Conservation (phyloP, 495 filamentous ascomycete species). For the Aspergillus ellipticus region DNA sequence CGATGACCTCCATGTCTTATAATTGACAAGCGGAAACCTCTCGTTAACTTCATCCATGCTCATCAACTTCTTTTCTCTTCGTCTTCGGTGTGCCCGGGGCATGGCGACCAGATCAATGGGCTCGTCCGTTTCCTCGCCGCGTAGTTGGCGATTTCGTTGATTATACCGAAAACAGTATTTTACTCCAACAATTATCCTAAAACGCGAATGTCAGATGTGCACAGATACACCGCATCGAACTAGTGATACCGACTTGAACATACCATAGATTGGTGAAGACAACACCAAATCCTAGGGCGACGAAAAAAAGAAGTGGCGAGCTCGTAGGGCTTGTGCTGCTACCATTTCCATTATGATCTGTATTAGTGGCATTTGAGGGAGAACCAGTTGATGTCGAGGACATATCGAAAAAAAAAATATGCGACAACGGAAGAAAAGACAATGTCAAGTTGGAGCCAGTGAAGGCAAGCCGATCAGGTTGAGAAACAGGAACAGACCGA, state of each 20-base stretch:
- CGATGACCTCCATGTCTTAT: constrained; percentile 87
- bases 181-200: constrained; percentile 97
- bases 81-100: constrained; percentile 73
- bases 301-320: constrained; percentile 92
- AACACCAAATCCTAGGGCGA: constrained; percentile 94
- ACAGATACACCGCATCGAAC: not conserved
- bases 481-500: not conserved
- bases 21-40: constrained; percentile 91
- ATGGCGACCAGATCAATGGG: constrained; percentile 76
- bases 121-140: constrained; percentile 80
- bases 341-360: constrained; percentile 18
- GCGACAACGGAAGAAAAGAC: not conserved
- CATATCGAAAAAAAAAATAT: constrained; percentile 12
- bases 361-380: constrained; percentile 15
- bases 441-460: too few species aligned
- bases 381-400: constrained; percentile 24
- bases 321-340: constrained; percentile 60
- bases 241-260: constrained; percentile 15
- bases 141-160: constrained; percentile 78
- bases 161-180: constrained; percentile 99
- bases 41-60: constrained; percentile 98
- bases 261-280: constrained; percentile 99
- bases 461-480: not conserved
- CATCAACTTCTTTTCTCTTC: constrained; percentile 97
- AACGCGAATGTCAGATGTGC: constrained; percentile 1